Percentiles rank a stretch among this genome's conserved stretches.
Evolutionary conservation across 345 rosid species (phyloP).

Genomic region (Eucalyptus sideroxylon): DNA sequence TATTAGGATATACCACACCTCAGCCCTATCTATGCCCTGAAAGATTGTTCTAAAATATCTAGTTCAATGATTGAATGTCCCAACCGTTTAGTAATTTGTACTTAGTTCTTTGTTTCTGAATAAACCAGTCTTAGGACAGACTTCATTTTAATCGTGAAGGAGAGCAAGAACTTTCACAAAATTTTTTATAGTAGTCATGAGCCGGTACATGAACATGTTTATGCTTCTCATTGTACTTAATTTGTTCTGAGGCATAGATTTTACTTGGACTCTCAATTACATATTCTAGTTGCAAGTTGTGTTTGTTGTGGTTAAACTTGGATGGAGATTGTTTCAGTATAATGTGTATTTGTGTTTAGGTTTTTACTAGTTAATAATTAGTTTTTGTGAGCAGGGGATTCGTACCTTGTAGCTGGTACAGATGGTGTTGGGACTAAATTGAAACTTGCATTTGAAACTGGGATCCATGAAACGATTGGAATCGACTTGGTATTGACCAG

Average conservation of each 20-base stretch:
- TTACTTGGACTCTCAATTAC: neutral
- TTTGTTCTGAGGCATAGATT: neutral
- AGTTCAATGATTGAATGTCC: neutral
- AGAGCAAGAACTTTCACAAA: neutral
- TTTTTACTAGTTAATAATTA: neutral
- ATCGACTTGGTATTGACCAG: conserved; percentile 57
- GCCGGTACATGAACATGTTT: neutral
- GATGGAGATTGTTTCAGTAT: neutral
- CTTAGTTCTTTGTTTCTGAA: neutral
- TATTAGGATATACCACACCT: neutral
- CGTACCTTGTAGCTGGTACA: conserved; percentile 86
- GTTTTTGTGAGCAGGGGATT: conserved; percentile 46
- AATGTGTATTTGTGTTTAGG: neutral
- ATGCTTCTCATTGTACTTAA: neutral
- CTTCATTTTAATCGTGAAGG: neutral
- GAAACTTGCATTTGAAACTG: conserved; percentile 89
- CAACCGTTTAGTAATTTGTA: neutral
- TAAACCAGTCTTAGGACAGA: neutral
- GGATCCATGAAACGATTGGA: conserved; percentile 87
- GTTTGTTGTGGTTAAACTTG: neutral
- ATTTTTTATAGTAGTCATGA: neutral
- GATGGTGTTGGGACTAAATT: conserved; percentile 99
- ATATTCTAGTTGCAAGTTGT: neutral
- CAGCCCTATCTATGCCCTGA: neutral
- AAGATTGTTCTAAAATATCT: neutral